Conservation (phyloP, 192 early-diverging fungal genomes). For the Entomortierella lignicola region DNA sequence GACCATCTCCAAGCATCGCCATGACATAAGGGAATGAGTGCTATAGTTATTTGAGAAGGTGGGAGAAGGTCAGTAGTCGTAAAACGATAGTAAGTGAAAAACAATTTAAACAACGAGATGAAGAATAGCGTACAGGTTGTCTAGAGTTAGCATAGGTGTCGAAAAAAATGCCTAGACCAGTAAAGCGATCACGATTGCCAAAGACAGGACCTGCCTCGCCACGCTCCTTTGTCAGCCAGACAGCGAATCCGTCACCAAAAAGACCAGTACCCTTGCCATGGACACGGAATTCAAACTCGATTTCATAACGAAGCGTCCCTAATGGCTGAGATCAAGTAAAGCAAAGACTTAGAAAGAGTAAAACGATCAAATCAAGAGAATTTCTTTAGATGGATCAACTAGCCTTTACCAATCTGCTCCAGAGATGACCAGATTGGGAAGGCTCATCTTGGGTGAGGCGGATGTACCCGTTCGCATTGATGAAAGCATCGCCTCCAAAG, state of each 20-base stretch:
- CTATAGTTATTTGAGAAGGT: constrained; percentile 19
- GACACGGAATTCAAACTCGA: constrained; percentile 96
- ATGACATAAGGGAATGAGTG: constrained; percentile 89
- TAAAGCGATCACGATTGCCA: constrained; percentile 88
- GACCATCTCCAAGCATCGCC: constrained; percentile 95
- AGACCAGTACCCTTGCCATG: constrained; percentile 78
- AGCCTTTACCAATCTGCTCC: constrained; percentile 74
- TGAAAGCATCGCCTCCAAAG: constrained; percentile 90
- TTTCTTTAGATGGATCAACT: too few species aligned
- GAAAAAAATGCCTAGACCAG: constrained; percentile 95
- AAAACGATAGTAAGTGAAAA: too few species aligned
- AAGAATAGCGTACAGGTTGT: constrained; percentile 36
- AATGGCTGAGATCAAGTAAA: constrained; percentile 63
- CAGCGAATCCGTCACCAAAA: constrained; percentile 96
- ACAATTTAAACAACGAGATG: not conserved
- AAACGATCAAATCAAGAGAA: not conserved
- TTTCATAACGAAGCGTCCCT: constrained; percentile 73
- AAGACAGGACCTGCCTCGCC: constrained; percentile 83
- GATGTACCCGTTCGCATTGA: constrained; percentile 89
- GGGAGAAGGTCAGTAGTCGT: too few species aligned
- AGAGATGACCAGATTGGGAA: constrained; percentile 86
- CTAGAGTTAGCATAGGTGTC: constrained; percentile 94
- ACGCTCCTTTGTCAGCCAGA: constrained; percentile 90
- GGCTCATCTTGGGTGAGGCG: constrained; percentile 85
- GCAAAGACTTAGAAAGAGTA: too few species aligned